Conservation (phyloP, 805 yeast species). For the Debaryomyces castellii region DNA sequence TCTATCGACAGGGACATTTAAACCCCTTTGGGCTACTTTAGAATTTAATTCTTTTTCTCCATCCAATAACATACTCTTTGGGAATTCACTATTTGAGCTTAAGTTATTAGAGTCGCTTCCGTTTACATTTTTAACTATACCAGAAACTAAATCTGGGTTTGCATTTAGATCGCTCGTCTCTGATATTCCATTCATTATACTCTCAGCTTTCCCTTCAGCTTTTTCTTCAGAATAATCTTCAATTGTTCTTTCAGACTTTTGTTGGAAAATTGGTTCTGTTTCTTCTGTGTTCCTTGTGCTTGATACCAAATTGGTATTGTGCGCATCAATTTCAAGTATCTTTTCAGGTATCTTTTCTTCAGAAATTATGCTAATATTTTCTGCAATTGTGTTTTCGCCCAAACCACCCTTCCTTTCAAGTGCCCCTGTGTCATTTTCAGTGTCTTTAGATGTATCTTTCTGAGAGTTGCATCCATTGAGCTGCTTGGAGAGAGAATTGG, state of each 20-base stretch:
- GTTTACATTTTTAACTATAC: neutral
- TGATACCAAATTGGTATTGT: neutral
- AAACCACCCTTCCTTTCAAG: too few species aligned
- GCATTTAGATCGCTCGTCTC: too few species aligned
- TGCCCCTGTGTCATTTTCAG: too few species aligned
- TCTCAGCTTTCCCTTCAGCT: neutral
- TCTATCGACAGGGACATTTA: neutral
- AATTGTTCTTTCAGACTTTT: too few species aligned
- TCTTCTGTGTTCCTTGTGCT: neutral
- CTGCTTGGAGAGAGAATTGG: conserved; percentile 1
- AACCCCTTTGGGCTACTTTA: neutral
- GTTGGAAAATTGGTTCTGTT: neutral
- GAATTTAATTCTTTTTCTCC: neutral
- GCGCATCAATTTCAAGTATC: neutral
- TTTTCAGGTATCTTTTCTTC: neutral
- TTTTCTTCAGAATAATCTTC: too few species aligned
- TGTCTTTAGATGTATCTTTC: neutral
- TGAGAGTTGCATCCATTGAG: neutral
- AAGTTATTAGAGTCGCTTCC: too few species aligned
- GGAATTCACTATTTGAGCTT: neutral
- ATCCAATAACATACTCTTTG: too few species aligned
- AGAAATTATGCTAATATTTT: neutral
- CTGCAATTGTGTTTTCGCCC: neutral
- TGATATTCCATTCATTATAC: neutral
- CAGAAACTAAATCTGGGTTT: neutral